Conservation (phyloP, 2,329 filamentous ascomycete species). For the Berkeleyomyces basicola region DNA sequence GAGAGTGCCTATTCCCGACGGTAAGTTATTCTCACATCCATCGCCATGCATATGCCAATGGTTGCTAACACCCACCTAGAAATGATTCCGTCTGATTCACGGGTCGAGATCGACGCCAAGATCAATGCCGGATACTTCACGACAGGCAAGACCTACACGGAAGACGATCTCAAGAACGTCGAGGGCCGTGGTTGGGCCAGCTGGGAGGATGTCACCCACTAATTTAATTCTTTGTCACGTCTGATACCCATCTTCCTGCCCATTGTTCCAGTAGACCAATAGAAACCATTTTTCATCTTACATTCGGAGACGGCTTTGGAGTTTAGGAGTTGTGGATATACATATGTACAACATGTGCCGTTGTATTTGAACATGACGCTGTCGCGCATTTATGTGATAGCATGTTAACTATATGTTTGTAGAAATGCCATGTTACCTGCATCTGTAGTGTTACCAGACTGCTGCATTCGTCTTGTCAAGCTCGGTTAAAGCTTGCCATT, state of each 20-base stretch:
- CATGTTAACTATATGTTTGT: no score
- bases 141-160: slow-evolving; percentile 73
- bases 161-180: slow-evolving; percentile 70
- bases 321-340: not conserved
- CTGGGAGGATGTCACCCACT: slow-evolving; percentile 29
- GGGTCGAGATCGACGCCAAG: slow-evolving; percentile 98
- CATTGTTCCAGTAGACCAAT: not conserved
- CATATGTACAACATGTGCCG: no score
- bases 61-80: slow-evolving; percentile 35
- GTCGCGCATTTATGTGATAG: no score
- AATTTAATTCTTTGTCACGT: not conserved
- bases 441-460: not conserved
- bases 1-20: slow-evolving; percentile 13
- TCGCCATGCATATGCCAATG: not conserved
- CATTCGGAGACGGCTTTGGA: not conserved
- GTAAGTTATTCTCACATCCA: slow-evolving; percentile 1
- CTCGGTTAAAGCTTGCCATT: not conserved
- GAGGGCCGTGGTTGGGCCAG: slow-evolving; percentile 70
- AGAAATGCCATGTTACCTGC: not conserved
- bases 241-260: slow-evolving; percentile 3
- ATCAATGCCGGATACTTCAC: slow-evolving; percentile 83
- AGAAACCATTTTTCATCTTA: not conserved
- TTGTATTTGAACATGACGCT: no score
- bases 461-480: not conserved
- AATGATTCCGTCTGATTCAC: slow-evolving; percentile 82